Evolutionary conservation across 257 asterid species (phyloP).

Genomic region (Jaltomata sinuosa): DNA sequence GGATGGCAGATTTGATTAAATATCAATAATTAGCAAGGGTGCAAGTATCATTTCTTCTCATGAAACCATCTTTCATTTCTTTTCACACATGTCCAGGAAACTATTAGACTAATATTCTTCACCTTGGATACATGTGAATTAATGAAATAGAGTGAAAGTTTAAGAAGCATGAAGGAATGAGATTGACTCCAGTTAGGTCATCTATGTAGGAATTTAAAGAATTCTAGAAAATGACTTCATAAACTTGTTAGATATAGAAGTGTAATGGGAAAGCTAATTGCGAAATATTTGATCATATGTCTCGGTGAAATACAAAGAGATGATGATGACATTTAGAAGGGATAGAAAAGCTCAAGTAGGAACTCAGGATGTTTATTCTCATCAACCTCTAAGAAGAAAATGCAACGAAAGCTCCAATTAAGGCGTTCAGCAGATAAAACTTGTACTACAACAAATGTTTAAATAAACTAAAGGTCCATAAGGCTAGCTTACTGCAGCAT

Average conservation of each 20-base stretch:
- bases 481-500: constrained; percentile 69
- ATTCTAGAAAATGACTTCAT: neutral
- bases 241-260: neutral
- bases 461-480: neutral
- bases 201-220: neutral
- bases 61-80: neutral
- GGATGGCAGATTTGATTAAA: neutral
- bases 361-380: neutral
- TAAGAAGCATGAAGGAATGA: neutral
- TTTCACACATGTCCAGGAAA: neutral
- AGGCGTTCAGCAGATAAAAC: neutral
- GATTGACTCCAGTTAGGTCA: neutral
- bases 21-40: neutral
- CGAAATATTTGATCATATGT: neutral
- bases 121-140: neutral
- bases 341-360: neutral
- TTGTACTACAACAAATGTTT: neutral
- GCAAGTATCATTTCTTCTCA: neutral
- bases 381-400: neutral
- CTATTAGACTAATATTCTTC: neutral
- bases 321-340: neutral
- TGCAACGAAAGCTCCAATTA: neutral
- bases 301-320: neutral
- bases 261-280: neutral
- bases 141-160: neutral